Percentiles rank a stretch among this genome's conserved stretches.
phyloP scores from a whole-genome alignment of 345 rosid species.

The Brassica rapa region DNA sequence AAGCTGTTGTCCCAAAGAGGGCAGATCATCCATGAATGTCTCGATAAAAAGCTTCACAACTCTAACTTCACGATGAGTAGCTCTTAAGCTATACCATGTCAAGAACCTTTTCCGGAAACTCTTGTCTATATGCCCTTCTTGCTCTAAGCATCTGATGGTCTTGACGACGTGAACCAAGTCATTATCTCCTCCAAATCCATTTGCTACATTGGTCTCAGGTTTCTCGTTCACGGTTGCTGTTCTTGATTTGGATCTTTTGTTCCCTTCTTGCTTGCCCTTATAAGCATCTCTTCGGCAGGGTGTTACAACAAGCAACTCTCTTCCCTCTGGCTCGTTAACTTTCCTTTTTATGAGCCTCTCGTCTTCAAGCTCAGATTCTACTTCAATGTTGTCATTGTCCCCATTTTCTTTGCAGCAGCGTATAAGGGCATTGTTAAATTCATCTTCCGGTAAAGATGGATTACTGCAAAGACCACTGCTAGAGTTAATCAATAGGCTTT shows the following conservation, averaged over 20 bases:
- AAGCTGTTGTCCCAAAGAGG: constrained; percentile 88
- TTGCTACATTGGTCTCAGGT: constrained; percentile 46
- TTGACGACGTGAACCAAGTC: constrained; percentile 80
- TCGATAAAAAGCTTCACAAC: constrained; percentile 81
- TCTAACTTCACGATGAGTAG: constrained; percentile 71
- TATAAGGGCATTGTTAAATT: constrained; percentile 55
- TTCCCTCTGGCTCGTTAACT: constrained; percentile 51
- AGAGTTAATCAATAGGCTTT: constrained; percentile 73
- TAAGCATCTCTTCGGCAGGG: constrained; percentile 63
- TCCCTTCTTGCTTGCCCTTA: constrained; percentile 55
- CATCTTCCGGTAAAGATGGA: constrained; percentile 87
- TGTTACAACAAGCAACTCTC: constrained; percentile 71
- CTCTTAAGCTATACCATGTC: constrained; percentile 94
- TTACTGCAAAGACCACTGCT: constrained; percentile 71
- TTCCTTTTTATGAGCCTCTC: constrained; percentile 39
- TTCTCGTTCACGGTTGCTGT: constrained; percentile 51
- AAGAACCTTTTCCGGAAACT: constrained; percentile 90
- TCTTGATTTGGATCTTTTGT: constrained; percentile 48
- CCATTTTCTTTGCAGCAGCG: constrained; percentile 42
- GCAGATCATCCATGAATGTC: constrained; percentile 69
- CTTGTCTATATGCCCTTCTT: constrained; percentile 87
- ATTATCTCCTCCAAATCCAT: constrained; percentile 56
- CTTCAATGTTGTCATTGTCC: constrained; percentile 33
- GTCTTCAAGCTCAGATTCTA: constrained; percentile 29
- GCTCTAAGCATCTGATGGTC: constrained; percentile 74